Evolutionary conservation across 2,329 filamentous ascomycete species (phyloP).

Genomic region (Beauveria brongniartii): DNA sequence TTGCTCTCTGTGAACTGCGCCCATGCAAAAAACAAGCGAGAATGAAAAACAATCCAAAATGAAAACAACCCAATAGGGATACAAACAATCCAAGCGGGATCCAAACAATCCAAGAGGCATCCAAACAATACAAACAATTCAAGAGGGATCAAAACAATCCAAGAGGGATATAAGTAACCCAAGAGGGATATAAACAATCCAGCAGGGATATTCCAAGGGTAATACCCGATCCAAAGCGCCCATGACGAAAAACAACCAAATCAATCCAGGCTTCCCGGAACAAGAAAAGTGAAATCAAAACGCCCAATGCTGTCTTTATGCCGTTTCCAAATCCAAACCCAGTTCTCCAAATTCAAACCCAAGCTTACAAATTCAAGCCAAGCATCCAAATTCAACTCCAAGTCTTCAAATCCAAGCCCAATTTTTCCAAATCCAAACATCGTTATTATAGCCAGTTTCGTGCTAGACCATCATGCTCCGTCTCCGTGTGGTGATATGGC

Average conservation of each 20-base stretch:
- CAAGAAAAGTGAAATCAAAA: background rate
- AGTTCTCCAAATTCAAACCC: background rate
- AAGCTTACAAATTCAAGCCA: no score
- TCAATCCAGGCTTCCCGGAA: background rate
- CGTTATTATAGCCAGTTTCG: background rate
- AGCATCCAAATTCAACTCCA: no score
- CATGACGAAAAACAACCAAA: background rate
- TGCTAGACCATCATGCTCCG: slow-evolving; percentile 52
- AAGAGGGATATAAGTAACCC: background rate
- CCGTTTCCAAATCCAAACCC: slow-evolving; percentile 10
- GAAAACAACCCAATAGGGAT: background rate
- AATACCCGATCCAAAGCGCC: background rate
- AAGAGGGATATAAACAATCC: background rate
- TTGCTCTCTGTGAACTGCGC: background rate
- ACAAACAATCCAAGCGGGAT: background rate
- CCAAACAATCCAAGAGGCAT: background rate
- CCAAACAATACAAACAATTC: background rate
- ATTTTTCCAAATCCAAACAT: slow-evolving; percentile 10
- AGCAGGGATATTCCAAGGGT: background rate
- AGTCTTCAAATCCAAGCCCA: no score
- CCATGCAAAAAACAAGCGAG: background rate
- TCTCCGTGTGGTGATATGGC: slow-evolving; percentile 32
- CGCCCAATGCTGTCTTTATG: background rate
- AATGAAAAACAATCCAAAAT: background rate
- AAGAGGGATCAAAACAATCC: background rate